These are phyloP conservation scores for Auriscalpium orientale DNA, from an alignment of 768 basidiomycete genomes.

Conservation along the genomic window DNA sequence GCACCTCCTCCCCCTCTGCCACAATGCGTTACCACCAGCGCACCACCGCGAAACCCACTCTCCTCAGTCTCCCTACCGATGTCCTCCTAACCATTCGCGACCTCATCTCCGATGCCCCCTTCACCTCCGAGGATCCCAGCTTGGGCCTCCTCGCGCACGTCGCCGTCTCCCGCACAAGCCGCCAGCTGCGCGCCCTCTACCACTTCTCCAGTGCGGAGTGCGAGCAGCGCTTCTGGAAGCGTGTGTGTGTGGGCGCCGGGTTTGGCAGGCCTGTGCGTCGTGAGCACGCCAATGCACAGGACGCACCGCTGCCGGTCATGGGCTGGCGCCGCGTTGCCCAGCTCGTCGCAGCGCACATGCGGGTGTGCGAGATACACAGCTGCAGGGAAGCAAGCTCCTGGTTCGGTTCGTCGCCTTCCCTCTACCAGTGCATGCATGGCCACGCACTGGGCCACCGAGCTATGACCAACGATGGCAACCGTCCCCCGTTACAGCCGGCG, in stretches of 20 bases:
- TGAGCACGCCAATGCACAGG: constrained; percentile 4
- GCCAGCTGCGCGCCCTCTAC: constrained; percentile 9
- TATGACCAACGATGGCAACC: background rate
- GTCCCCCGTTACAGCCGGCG: background rate
- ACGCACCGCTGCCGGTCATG: constrained; percentile 1
- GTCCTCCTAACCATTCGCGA: constrained; percentile 16
- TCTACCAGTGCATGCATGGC: background rate
- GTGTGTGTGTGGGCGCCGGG: constrained; percentile 8
- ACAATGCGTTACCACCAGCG: background rate
- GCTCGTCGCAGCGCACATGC: constrained; percentile 9
- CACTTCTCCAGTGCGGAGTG: constrained; percentile 5
- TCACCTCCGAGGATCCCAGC: constrained; percentile 6
- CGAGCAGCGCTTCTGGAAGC: constrained; percentile 13
- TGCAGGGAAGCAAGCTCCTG: constrained; percentile 13
- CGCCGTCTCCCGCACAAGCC: constrained; percentile 11
- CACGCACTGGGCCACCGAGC: background rate
- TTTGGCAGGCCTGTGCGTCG: constrained; percentile 15
- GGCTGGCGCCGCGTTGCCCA: constrained; percentile 14
- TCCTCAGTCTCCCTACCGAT: constrained; percentile 12
- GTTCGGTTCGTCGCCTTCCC: constrained; percentile 10
- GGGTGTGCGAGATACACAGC: constrained; percentile 15
- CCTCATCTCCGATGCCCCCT: constrained; percentile 8
- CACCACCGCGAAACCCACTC: background rate
- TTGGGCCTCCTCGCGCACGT: constrained; percentile 11
- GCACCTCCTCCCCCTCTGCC: background rate